phyloP scores from a whole-genome alignment of 2,329 filamentous ascomycete species.

The Cladosporium sp. region DNA sequence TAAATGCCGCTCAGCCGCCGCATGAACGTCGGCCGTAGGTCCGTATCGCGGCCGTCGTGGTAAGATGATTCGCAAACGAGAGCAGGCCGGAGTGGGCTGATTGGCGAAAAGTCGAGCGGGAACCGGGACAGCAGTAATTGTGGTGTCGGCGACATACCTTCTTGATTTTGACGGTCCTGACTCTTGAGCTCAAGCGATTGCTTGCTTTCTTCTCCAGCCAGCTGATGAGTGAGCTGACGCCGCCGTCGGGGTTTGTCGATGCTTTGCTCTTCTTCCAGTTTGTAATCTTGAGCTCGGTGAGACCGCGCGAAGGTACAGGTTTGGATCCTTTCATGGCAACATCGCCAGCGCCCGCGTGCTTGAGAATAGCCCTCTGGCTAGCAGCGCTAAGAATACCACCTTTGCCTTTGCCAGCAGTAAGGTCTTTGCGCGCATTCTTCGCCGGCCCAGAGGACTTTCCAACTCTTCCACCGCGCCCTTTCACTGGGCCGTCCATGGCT shows the following conservation, averaged over 20 bases:
- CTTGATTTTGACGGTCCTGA: constrained; percentile 39
- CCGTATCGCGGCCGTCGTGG: constrained; percentile 34
- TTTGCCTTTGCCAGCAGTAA: constrained; percentile 19
- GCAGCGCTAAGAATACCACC: constrained; percentile 24
- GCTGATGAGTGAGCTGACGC: constrained; percentile 38
- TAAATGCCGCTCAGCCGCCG: background rate
- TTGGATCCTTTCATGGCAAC: constrained; percentile 29
- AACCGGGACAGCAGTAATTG: constrained; percentile 12
- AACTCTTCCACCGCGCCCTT: constrained; percentile 31
- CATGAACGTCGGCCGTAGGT: constrained; percentile 15
- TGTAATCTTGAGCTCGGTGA: constrained; percentile 41
- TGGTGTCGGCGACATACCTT: constrained; percentile 35
- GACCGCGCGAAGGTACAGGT: constrained; percentile 21
- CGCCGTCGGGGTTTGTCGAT: constrained; percentile 36
- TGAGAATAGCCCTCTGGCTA: constrained; percentile 34
- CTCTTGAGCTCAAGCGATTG: constrained; percentile 33
- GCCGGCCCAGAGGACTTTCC: constrained; percentile 26
- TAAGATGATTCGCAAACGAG: constrained; percentile 32
- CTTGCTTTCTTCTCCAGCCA: constrained; percentile 45
- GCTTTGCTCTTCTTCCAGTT: constrained; percentile 44
- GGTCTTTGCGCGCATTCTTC: constrained; percentile 20
- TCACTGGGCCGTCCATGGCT: constrained; percentile 54
- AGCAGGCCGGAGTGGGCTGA: constrained; percentile 28
- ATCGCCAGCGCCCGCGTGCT: constrained; percentile 34
- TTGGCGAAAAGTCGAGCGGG: background rate